These are phyloP conservation scores for Dendrobium chrysotoxum DNA, from an alignment of 106 monocot genomes.

Conservation along the genomic window DNA sequence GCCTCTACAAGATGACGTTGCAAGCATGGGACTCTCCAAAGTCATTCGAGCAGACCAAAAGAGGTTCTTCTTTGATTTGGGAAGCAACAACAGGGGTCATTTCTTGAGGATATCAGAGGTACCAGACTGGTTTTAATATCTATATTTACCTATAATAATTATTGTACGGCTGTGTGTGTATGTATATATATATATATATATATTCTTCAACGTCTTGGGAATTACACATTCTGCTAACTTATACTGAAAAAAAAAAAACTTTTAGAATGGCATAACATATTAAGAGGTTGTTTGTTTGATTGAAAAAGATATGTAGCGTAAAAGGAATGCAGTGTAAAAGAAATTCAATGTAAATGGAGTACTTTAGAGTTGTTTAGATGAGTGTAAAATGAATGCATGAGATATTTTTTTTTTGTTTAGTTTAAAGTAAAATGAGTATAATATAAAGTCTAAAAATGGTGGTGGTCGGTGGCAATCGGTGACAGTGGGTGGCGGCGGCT, in stretches of 20 bases:
- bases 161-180: neutral
- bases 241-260: neutral
- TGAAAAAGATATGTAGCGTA: too few relatives aligned
- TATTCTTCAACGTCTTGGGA: neutral
- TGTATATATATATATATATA: neutral
- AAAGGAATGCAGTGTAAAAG: too few relatives aligned
- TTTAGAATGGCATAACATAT: too few relatives aligned
- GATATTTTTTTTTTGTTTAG: too few relatives aligned
- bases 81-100: constrained; percentile 87
- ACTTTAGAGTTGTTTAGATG: too few relatives aligned
- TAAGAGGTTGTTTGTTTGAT: too few relatives aligned
- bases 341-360: too few relatives aligned
- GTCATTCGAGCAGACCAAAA: constrained; percentile 85
- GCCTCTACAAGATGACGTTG: constrained; percentile 42
- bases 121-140: neutral
- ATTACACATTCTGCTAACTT: neutral
- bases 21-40: constrained; percentile 59
- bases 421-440: too few relatives aligned
- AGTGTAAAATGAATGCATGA: too few relatives aligned
- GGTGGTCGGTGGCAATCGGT: too few relatives aligned
- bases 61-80: constrained; percentile 94
- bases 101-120: constrained; percentile 95
- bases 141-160: neutral
- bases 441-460: too few relatives aligned
- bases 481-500: too few relatives aligned